Base-by-base conservation (phyloP, 2,329 filamentous ascomycete species). In the Sporothrix brunneoviolacea region DNA sequence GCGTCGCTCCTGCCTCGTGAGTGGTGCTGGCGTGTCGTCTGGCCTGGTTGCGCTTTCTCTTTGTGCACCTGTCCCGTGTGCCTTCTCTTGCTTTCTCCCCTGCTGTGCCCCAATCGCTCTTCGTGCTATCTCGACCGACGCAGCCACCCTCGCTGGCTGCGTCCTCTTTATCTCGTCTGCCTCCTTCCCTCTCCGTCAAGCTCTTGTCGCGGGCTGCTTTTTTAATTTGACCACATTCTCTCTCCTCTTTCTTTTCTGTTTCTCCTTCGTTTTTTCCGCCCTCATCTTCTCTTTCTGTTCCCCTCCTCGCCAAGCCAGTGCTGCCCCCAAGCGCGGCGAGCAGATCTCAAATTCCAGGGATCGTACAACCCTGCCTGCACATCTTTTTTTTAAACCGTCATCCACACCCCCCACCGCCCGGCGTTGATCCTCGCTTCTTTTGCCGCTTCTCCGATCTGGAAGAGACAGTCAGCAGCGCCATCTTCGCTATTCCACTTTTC, bases 341-440 rank as follows among this genome's bases (percentile, higher is more conserved):
- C n/a, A n/a, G n/a, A n/a, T n/a, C n/a, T n/a, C n/a, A 46, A 39
- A 36, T 30, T 47, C 44, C 43, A 48, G 38, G 43, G 22, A 51
- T 48, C 44, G 43, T 47, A 38, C 18, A 52, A 48, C 38, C 22
- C 47, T 37, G 37, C 30, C 42, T 36, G 49, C 43, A 51, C 21
- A 42, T 42, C 49, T 42, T 39, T 42, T 37, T 39, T 40, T 41
- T 15, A 6, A 35, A 19, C 28, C 40, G 32, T 32, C 33, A 39
- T 40, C 10, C 13, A 40, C 41, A 38, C n/a, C 16, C 30, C 41
- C 33, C 41, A 33, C 35, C 48, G 41, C n/a, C 28, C 41, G 27
- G 21, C 41, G 16, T 35, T 40, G 33, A 22, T 33, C 41, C 6
- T 32, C 35, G 32, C 32, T 50, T 16, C 38, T 32, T 37, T 49